These are phyloP conservation scores for Uronychia binucleata DNA, from an alignment of 73 alveolate genomes.

Conservation along the genomic window DNA sequence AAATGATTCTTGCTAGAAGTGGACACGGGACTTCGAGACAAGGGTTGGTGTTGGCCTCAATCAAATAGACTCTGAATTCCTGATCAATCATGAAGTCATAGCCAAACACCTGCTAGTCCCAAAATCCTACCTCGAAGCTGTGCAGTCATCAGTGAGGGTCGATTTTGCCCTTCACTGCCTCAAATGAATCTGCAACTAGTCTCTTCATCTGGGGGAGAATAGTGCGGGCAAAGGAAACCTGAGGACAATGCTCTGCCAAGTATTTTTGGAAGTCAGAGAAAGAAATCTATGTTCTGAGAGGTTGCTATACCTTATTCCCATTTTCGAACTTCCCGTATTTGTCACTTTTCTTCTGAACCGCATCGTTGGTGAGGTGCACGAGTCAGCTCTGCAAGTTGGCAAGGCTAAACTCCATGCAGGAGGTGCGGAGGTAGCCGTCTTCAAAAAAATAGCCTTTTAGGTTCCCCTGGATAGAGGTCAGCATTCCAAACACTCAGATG, in stretches of 20 bases:
- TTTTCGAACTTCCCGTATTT: conserved; percentile 84
- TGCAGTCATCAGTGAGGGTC: neutral
- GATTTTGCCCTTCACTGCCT: neutral
- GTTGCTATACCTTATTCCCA: conserved; percentile 62
- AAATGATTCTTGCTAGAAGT: neutral
- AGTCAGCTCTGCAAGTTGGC: conserved; percentile 69
- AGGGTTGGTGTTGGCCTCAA: neutral
- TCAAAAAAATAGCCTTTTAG: conserved; percentile 81
- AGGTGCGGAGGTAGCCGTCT: conserved; percentile 89
- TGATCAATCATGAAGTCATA: neutral
- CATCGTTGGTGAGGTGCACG: conserved; percentile 88
- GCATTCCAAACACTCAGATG: conserved; percentile 77
- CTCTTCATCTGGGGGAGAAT: neutral
- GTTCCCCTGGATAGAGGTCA: conserved; percentile 67
- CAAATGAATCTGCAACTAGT: neutral
- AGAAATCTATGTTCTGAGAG: neutral
- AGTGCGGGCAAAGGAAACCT: neutral
- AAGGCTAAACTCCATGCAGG: conserved; percentile 70
- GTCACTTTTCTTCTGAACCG: conserved; percentile 80
- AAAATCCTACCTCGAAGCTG: neutral
- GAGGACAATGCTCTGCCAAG: neutral
- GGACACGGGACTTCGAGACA: neutral
- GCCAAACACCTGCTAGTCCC: neutral
- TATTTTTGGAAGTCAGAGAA: neutral
- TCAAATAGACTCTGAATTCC: neutral